Evolutionary conservation across 306 rosid species (phyloP), one percentile per base, ranked within the genome.

Genomic region (Bauhinia variegata): DNA sequence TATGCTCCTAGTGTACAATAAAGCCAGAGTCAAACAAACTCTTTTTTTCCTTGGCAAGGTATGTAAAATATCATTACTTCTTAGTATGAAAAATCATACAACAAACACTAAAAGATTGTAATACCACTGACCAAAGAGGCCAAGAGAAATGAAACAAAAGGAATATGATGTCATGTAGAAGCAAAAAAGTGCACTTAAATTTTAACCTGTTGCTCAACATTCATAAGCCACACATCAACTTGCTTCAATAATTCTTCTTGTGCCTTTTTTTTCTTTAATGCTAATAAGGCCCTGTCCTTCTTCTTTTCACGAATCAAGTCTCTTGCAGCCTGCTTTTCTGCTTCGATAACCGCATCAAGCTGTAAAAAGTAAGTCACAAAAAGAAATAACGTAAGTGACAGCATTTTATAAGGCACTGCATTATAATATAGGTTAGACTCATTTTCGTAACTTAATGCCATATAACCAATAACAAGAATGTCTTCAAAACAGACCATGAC

Each of bases 281-380:
- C 90, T 62, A 93, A 69, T 86, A 93, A 82, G 33, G 98, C 98
- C 68, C 97, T 83, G 46, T 93, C 96, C 82, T 88, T 93, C 81
- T 80, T 92, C 91, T 89, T 93, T 64, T 84, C 87, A 19, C 88
- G 91, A 78, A 93, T 85, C 83, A 93, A 81, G 68, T 93, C 96
- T 72, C 82, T 82, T 36, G 96, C 97, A 65, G 98, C 98, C 78
- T 88, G 91, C 81, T 86, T 93, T 77, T 88, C 97, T 59, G 98
- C 97, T 83, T 93, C 98, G 64, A 93, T 88, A 65, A 93, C 96
- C 67, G 86, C 83, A 68, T 93, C 98, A 33, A 93, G 98, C 98
- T 92, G 79, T 53, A 75, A 75, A 55, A 75, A 28, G 69, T 37
- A 1, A 16, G 62, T 36, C 2, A 16, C 59, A 42, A 19, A 59